Base-by-base conservation (phyloP, 371 early-diverging fungal species). In the Apophysomyces variabilis region DNA sequence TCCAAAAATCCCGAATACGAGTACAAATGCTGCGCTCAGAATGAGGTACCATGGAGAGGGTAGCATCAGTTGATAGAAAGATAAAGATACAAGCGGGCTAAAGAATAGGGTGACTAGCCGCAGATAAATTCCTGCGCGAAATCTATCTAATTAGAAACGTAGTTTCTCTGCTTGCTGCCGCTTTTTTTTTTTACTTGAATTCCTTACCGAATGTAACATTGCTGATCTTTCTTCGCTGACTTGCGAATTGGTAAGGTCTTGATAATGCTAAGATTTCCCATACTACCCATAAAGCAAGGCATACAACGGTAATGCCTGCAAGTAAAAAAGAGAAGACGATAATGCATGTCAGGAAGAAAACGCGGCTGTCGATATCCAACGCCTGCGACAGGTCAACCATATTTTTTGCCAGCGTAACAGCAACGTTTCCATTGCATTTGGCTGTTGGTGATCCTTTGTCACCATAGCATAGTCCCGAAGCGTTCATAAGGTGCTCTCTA, bases 61-160 rank as follows among this genome's bases (percentile, higher is more conserved):
- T 4, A 82, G 64, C 82, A 82, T 82, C 7, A 82, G 54, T 38
- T 82, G 82, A 47, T 75, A 82, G 38, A 79, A 79, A 1, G 73
- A 67, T 4, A 72, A 16, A 0, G 70, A 71, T 37, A 74, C 63
- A 18, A 79, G 59, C 0, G 82, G 82, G 11, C 77, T 62, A 60
- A 75, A 82, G 7, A 72, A 66, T 6, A 82, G 21, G 5, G 70
- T 74, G 7, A 82, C 35, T 12, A 72, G 56, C 8, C 79, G 73
- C 1, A 82, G 50, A 5, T 73, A 50, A 7, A 73, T 68, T 16
- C 82, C 82, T 82, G 62, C n/a, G 21, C 32, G 13, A 35, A 9
- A 62, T 21, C 21, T 32, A 54, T 7, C 38, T 16, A 13, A 16
- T 62, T 21, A 50, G 8, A 3, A 50, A 18, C 4, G 1, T 7